Percentiles rank a stretch among this genome's conserved stretches.
Conservation (phyloP, 768 basidiomycete species). For the Sporobolomyces pararoseus region DNA sequence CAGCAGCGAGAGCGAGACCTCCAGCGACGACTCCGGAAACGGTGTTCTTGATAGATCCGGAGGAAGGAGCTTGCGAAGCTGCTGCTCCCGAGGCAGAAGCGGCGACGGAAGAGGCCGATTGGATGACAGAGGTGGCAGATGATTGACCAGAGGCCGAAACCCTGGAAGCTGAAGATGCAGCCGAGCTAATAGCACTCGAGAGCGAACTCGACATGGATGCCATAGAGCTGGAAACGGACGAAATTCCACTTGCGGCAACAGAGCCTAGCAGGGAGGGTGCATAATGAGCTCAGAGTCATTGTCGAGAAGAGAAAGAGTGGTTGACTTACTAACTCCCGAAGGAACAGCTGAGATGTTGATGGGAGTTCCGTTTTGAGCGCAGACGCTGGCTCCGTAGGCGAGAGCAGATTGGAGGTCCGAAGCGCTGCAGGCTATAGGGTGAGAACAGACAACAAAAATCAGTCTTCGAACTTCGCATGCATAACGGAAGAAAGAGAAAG, state of each 20-base stretch:
- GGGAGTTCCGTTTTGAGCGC: constrained; percentile 19
- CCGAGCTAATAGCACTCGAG: background rate
- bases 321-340: constrained; percentile 13
- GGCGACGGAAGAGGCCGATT: background rate
- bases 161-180: background rate
- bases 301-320: too few relatives aligned
- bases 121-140: background rate
- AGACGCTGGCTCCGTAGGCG: constrained; percentile 18
- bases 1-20: constrained; percentile 8
- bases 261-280: too few relatives aligned
- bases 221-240: constrained; percentile 1
- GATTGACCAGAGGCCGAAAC: too few relatives aligned
- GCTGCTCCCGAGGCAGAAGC: background rate
- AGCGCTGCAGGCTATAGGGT: constrained; percentile 20
- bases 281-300: too few relatives aligned
- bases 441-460: background rate
- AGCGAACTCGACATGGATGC: background rate
- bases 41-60: constrained; percentile 5
- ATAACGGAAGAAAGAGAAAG: background rate
- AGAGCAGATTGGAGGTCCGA: constrained; percentile 13
- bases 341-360: constrained; percentile 24
- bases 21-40: constrained; percentile 11
- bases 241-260: constrained; percentile 1
- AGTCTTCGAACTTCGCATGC: background rate
- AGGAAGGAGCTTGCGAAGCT: background rate